These are phyloP conservation scores for Yamadazyma friedrichii DNA, from an alignment of 1,139 yeast genomes.

Conservation along the genomic window DNA sequence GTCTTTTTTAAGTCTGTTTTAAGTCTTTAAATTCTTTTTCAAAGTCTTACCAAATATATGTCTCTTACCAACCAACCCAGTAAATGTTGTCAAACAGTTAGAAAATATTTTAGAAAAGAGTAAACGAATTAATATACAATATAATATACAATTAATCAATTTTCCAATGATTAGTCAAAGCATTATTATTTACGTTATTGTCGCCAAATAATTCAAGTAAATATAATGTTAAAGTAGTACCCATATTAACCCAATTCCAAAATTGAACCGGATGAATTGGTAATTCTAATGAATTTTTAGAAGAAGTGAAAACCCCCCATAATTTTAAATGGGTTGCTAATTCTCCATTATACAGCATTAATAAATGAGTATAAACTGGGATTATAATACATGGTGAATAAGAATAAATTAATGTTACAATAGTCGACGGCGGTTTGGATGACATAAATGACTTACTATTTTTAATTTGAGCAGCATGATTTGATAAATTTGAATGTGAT, in stretches of 20 bases:
- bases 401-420: constrained; percentile 68
- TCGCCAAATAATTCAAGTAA: constrained; percentile 66
- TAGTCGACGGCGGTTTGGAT: constrained; percentile 37
- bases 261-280: constrained; percentile 82
- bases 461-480: background rate
- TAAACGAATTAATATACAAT: constrained; percentile 3
- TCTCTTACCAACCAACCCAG: too few species aligned
- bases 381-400: constrained; percentile 92
- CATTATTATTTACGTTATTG: constrained; percentile 25
- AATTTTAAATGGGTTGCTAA: constrained; percentile 57
- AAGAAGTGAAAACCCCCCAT: constrained; percentile 51
- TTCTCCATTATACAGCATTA: constrained; percentile 85
- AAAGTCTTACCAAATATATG: too few species aligned
- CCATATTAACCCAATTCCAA: constrained; percentile 96
- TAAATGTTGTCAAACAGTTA: too few species aligned
- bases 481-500: background rate
- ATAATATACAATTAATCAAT: constrained; percentile 26
- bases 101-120: too few species aligned
- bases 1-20: too few species aligned
- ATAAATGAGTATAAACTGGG: constrained; percentile 90
- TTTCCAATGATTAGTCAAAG: constrained; percentile 45
- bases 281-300: constrained; percentile 21
- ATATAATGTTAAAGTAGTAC: constrained; percentile 74
- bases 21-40: too few species aligned
- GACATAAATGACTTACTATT: constrained; percentile 11